Conservation (phyloP, 768 basidiomycete species). For the Nidula microcarpa region DNA sequence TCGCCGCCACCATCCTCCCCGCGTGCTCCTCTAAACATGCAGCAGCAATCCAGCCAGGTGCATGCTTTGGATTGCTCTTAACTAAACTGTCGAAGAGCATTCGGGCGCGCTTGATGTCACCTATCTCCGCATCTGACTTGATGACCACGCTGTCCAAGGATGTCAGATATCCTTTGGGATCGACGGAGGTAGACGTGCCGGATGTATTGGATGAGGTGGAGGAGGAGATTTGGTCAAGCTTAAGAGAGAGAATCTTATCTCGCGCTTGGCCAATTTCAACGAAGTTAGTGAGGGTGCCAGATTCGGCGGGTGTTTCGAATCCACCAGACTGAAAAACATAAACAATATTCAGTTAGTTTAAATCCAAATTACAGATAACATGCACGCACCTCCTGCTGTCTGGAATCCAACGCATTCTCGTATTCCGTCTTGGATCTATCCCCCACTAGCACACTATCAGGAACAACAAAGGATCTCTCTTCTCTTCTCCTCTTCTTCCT, state of each 20-base stretch:
- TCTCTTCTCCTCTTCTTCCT: constrained; percentile 86
- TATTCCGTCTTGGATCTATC: constrained; percentile 73
- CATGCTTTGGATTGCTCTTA: constrained; percentile 96
- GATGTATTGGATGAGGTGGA: constrained; percentile 47
- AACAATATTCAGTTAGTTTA: not conserved
- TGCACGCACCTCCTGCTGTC: constrained; percentile 68
- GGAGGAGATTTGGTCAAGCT: constrained; percentile 88
- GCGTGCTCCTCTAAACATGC: constrained; percentile 96
- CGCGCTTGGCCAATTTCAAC: constrained; percentile 97
- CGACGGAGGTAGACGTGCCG: constrained; percentile 83
- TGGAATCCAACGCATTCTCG: constrained; percentile 71
- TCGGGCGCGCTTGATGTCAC: constrained; percentile 96
- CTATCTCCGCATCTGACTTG: constrained; percentile 95
- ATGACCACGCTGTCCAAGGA: constrained; percentile 88
- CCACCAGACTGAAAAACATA: constrained; percentile 49
- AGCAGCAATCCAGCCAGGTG: constrained; percentile 98
- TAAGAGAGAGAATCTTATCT: constrained; percentile 89
- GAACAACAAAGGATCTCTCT: constrained; percentile 84
- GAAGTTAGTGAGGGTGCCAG: constrained; percentile 84
- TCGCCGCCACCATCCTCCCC: constrained; percentile 90
- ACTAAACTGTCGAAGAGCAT: constrained; percentile 96
- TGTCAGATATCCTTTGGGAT: constrained; percentile 98
- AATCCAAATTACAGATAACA: not conserved
- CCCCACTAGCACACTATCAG: constrained; percentile 90
- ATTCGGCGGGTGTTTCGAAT: constrained; percentile 77